Base-by-base conservation (phyloP, 495 filamentous ascomycete genomes). In the Penicillium cinerascens region DNA sequence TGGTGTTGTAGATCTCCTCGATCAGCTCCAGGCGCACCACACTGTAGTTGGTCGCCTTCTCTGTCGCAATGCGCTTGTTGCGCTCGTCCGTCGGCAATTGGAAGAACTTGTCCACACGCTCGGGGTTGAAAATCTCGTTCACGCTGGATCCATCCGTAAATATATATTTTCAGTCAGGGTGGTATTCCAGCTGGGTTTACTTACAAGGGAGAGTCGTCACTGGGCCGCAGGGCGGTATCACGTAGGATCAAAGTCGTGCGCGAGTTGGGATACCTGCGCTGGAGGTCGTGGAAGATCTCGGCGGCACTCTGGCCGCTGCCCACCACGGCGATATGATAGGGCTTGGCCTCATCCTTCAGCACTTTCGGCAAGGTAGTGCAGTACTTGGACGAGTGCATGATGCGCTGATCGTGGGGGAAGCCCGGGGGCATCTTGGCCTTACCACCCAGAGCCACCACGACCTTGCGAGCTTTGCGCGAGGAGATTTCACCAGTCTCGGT, bases 151-250 rank as follows among this genome's bases (percentile, higher is more conserved):
- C 15, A 23, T 26, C 51, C 38, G n/a, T 46, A 72, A 57, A 72
- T 49, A 6, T 10, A 38, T 43, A 54, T 21, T 43, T 27, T 11
- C 18, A 21, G 35, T 45, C 23, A n/a, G 9, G 49, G n/a, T 42
- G 29, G 10, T 33, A 21, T 42, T 33, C 6, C 18, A 21, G 38
- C 44, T 22, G 10, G 49, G n/a, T 42, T n/a, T 3, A 79, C 86
- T 71, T 74, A 95, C 89, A 97, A 97, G 17, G 92, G 92, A 43
- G 89, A 93, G 62, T 98, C 92, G 57, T 98, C 92, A 66, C 89
- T 95, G 4, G 92, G 92, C 49, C 85, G 85, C 50, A 98, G 72
- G 37, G 91, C 90, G 27, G 87, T 78, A 35, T 83, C 84, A 41
- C 87, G 82, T 66, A 95, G 91, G 41, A 95, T 79, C 42, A 98